These are phyloP conservation scores for Pleurotus pulmonarius DNA, from an alignment of 768 basidiomycete genomes.

Conservation along the genomic window DNA sequence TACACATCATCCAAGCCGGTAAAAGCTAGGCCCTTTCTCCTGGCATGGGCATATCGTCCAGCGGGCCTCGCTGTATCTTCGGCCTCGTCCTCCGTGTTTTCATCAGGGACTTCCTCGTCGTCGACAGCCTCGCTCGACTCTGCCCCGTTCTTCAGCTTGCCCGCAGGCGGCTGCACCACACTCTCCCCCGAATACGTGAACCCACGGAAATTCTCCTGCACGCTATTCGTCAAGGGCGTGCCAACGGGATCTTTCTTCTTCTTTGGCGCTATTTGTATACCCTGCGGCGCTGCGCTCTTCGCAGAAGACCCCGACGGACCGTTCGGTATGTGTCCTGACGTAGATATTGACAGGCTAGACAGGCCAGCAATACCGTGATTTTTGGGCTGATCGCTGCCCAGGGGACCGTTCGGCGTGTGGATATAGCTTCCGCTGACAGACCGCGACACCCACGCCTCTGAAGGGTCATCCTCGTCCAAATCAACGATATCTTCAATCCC, in stretches of 20 bases:
- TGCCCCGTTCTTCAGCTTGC: constrained; percentile 27
- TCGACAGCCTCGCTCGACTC: constrained; percentile 33
- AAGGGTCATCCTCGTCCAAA: constrained; percentile 62
- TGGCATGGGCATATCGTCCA: constrained; percentile 64
- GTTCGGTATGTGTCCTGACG: constrained; percentile 14
- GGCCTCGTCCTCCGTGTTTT: constrained; percentile 73
- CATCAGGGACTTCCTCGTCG: constrained; percentile 44
- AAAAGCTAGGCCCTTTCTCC: constrained; percentile 44
- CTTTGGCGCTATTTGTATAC: constrained; percentile 52
- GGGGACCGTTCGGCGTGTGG: constrained; percentile 74
- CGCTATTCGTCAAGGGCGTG: constrained; percentile 81
- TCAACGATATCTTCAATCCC: constrained; percentile 49
- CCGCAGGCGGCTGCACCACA: constrained; percentile 48
- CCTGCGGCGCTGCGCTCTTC: constrained; percentile 19
- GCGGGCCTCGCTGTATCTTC: constrained; percentile 61
- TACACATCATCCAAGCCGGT: constrained; percentile 35
- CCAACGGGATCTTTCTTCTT: constrained; percentile 44
- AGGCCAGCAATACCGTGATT: constrained; percentile 4
- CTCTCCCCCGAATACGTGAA: constrained; percentile 86
- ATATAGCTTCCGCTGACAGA: constrained; percentile 34
- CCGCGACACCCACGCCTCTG: constrained; percentile 63
- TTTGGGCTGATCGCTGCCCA: constrained; percentile 53
- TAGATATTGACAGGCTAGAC: constrained; percentile 11
- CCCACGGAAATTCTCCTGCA: constrained; percentile 95
- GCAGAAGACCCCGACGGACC: constrained; percentile 15